Base-by-base conservation (phyloP, 2,329 filamentous ascomycete genomes). In the Biscogniauxia marginata region DNA sequence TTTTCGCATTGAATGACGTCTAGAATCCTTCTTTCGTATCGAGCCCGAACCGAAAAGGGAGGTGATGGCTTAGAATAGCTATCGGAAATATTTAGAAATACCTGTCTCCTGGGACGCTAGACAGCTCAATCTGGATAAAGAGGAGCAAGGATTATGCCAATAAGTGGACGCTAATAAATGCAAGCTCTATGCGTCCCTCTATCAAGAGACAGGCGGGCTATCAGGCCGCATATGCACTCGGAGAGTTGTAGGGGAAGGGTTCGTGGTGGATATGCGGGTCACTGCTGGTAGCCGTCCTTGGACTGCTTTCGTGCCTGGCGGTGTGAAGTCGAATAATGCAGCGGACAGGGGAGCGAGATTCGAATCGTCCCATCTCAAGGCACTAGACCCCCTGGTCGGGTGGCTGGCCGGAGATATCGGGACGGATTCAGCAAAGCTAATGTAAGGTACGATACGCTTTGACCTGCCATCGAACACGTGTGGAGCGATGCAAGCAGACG, bases 361-460 rank as follows among this genome's bases (percentile, higher is more conserved):
- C 30, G 30, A 46, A 46, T 46, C 44, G 20, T 46, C 44, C 44
- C 44, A 22, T 46, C 44, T 46, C 44, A 5, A 22, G n/a, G 30
- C 30, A 39, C 9, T 16, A 4, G n/a, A 39, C 30, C 9, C 30
- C 30, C 30, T 39, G 30, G 30, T 39, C 13, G 30, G n/a, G n/a
- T 39, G 13, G 30, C 30, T 39, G n/a, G 50, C 52, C 61, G 61
- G 63, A 62, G 61, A 61, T 63, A 61, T 65, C 59, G 62, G 59
- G 50, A 58, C 22, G 49, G 46, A 52, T 51, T 22, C 30, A 50
- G 46, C 49, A 49, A 53, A 63, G 55, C 64, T 66, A 63, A 66
- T 66, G 64, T 58, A 63, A 65, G 64, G 64, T 59, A 66, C 64
- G 55, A 60, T 53, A 52, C 58, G 57, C 59, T 52, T 58, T 61